Conservation (phyloP, 2,329 filamentous ascomycete species). For the Aspergillus oerlinghausenensis region DNA sequence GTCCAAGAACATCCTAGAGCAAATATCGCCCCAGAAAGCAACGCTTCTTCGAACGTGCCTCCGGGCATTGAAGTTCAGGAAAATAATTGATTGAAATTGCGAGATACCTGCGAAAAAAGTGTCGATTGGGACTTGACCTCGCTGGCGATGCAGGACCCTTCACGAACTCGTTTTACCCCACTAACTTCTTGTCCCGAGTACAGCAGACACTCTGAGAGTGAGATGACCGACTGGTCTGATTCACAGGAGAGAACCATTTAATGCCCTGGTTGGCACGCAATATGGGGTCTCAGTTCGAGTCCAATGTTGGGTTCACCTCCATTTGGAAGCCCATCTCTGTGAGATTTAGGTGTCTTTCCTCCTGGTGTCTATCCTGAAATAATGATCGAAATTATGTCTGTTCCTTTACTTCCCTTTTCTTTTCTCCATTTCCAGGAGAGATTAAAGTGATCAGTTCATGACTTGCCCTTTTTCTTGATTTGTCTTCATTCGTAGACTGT, state of each 20-base stretch:
- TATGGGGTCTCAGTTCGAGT: constrained; percentile 22
- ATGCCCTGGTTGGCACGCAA: constrained; percentile 21
- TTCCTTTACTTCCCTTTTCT: background rate
- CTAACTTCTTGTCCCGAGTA: constrained; percentile 12
- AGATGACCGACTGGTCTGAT: constrained; percentile 15
- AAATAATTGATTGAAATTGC: background rate
- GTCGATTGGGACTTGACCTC: background rate
- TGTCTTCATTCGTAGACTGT: background rate
- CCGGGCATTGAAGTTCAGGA: background rate
- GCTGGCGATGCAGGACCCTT: background rate
- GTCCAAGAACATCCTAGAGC: constrained; percentile 16
- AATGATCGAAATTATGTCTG: background rate
- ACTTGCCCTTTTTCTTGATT: background rate
- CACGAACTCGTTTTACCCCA: background rate
- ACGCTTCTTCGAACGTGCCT: background rate
- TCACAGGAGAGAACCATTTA: constrained; percentile 15
- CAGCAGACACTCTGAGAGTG: constrained; percentile 15
- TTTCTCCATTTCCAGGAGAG: background rate
- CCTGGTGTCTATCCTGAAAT: background rate
- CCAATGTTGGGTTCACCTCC: constrained; percentile 22
- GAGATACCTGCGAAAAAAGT: background rate
- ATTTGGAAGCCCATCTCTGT: constrained; percentile 16
- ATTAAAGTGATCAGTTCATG: background rate
- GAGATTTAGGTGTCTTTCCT: constrained; percentile 14
- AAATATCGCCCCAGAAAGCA: background rate